Conservation (phyloP, 2,329 filamentous ascomycete species). For the Diplodia corticola region DNA sequence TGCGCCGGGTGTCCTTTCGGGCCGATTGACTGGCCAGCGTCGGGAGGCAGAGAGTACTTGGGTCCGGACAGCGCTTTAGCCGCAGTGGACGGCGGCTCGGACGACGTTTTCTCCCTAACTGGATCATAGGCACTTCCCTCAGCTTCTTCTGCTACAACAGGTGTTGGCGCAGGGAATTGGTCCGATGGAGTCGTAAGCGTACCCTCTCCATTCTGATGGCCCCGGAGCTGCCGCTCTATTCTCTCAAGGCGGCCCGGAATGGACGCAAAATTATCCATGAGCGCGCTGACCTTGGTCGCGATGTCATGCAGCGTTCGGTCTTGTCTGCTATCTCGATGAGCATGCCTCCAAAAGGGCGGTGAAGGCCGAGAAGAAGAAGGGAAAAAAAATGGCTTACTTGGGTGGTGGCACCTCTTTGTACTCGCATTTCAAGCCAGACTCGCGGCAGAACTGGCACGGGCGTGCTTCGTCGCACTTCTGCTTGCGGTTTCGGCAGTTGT, state of each 20-base stretch:
- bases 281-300: constrained; percentile 35
- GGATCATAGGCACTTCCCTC: constrained; percentile 22
- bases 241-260: constrained; percentile 21
- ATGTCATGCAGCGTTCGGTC: constrained; percentile 54
- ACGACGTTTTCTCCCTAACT: constrained; percentile 22
- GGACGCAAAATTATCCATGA: constrained; percentile 26
- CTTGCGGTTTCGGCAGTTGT: constrained; percentile 43
- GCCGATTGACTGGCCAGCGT: not conserved
- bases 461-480: constrained; percentile 45
- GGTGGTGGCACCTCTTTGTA: constrained; percentile 91
- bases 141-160: constrained; percentile 21
- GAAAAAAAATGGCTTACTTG: constrained; percentile 62
- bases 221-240: constrained; percentile 20
- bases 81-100: constrained; percentile 17
- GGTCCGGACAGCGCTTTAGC: constrained; percentile 8
- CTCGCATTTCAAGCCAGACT: constrained; percentile 80
- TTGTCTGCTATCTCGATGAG: constrained; percentile 35
- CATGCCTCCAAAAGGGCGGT: constrained; percentile 8
- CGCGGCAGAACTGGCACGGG: constrained; percentile 66
- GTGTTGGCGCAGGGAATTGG: constrained; percentile 20
- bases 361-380: not conserved
- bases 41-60: constrained; percentile 30
- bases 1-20: constrained; percentile 16
- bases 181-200: constrained; percentile 23
- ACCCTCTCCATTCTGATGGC: constrained; percentile 24